phyloP scores from a whole-genome alignment of 805 yeast genomes.

The Candida patagonica region DNA sequence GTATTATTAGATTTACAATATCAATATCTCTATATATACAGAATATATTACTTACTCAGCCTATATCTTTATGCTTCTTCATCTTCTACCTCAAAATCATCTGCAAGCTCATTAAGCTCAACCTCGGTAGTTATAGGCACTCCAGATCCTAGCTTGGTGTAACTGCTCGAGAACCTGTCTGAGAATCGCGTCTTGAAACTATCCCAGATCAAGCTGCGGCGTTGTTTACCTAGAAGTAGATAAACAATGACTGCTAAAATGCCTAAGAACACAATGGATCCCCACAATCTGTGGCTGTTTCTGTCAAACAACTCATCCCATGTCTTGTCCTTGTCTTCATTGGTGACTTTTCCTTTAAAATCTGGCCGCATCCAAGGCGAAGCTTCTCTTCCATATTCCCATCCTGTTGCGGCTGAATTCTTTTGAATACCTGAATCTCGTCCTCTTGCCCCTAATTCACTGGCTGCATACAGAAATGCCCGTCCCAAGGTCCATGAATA shows the following conservation, averaged over 20 bases:
- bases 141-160: slow-evolving; percentile 4
- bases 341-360: slow-evolving; percentile 13
- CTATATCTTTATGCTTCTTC: too few relatives aligned
- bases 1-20: too few relatives aligned
- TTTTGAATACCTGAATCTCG: slow-evolving; percentile 14
- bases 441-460: slow-evolving; percentile 31
- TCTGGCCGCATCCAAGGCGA: slow-evolving; percentile 9
- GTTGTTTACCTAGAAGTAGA: slow-evolving; percentile 29
- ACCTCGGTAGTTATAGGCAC: neutral
- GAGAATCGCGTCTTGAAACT: slow-evolving; percentile 12
- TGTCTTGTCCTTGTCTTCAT: slow-evolving; percentile 18
- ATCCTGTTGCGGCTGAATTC: slow-evolving; percentile 10
- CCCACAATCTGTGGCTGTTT: slow-evolving; percentile 29
- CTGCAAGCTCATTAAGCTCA: slow-evolving; percentile 17
- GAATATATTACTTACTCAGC: too few relatives aligned
- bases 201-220: slow-evolving; percentile 16
- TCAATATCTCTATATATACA: too few relatives aligned
- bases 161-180: slow-evolving; percentile 1
- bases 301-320: slow-evolving; percentile 16
- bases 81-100: too few relatives aligned
- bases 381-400: slow-evolving; percentile 16
- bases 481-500: slow-evolving; percentile 94
- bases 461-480: slow-evolving; percentile 71
- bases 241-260: slow-evolving; percentile 26
- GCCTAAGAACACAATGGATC: slow-evolving; percentile 29